Conservation (phyloP, 2,329 filamentous ascomycete genomes). For the Alternaria sp. region DNA sequence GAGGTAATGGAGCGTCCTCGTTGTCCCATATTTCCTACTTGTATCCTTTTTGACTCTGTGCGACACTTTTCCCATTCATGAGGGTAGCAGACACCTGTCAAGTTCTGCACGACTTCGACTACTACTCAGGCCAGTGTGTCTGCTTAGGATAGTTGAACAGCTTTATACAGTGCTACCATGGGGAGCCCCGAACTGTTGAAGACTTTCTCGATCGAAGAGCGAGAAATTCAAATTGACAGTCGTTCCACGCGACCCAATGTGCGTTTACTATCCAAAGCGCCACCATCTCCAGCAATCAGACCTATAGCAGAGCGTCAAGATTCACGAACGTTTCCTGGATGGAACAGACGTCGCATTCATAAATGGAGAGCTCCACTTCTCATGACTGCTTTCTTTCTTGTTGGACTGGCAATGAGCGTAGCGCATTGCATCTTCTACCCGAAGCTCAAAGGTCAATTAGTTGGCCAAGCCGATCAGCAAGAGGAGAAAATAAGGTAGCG, state of each 20-base stretch:
- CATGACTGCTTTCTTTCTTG: neutral
- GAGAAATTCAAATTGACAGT: neutral
- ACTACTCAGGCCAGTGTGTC: neutral
- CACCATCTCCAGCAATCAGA: neutral
- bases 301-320: neutral
- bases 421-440: slow-evolving; percentile 3
- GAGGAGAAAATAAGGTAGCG: slow-evolving; percentile 1
- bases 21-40: neutral
- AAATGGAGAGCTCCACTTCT: neutral
- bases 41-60: neutral
- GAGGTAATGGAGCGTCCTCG: neutral
- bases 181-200: neutral
- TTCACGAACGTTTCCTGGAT: neutral
- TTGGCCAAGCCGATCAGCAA: neutral
- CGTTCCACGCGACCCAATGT: neutral
- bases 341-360: neutral
- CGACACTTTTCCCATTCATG: neutral
- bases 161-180: neutral
- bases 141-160: neutral
- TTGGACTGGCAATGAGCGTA: neutral
- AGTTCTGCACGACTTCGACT: neutral
- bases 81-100: neutral
- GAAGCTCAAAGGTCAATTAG: neutral
- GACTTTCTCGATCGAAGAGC: neutral
- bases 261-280: neutral